A percentile compares a stretch with the other conserved stretches of the same genome.
These are phyloP conservation scores for Teratosphaeria epicoccoides DNA, from an alignment of 2,329 filamentous ascomycete genomes.

Conservation along the genomic window DNA sequence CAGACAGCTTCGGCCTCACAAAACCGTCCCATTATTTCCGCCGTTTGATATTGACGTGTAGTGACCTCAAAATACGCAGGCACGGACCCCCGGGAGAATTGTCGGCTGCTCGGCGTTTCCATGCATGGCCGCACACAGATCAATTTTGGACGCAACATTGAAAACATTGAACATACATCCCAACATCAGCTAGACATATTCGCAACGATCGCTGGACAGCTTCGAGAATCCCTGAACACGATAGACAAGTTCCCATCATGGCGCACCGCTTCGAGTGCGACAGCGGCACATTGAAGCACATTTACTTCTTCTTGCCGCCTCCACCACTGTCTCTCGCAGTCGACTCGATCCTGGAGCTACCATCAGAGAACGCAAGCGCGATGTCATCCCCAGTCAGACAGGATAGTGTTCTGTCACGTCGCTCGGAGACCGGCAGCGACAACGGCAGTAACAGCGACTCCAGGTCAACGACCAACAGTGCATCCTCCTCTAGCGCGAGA, in stretches of 20 bases:
- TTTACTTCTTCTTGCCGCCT: conserved; percentile 12
- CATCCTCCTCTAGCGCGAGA: conserved; percentile 1
- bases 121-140: not conserved
- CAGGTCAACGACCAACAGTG: not conserved
- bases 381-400: not conserved
- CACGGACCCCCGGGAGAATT: not conserved
- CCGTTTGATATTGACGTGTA: not conserved
- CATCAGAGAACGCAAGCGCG: not conserved
- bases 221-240: not conserved
- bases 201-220: not conserved
- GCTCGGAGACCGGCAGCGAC: conserved; percentile 3
- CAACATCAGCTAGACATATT: not conserved
- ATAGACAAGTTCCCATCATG: not conserved
- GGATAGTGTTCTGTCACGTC: not conserved
- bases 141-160: not conserved
- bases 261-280: not conserved
- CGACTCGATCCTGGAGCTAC: not conserved
- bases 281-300: conserved; percentile 7
- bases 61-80: not conserved
- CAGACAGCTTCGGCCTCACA: not conserved
- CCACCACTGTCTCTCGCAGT: not conserved
- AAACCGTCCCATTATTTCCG: not conserved
- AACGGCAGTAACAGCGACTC: conserved; percentile 2
- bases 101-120: not conserved
- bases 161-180: not conserved